A percentile compares a stretch with the other conserved stretches of the same genome.
Evolutionary conservation across 768 basidiomycete genomes (phyloP).

Genomic region (Panus rudis): DNA sequence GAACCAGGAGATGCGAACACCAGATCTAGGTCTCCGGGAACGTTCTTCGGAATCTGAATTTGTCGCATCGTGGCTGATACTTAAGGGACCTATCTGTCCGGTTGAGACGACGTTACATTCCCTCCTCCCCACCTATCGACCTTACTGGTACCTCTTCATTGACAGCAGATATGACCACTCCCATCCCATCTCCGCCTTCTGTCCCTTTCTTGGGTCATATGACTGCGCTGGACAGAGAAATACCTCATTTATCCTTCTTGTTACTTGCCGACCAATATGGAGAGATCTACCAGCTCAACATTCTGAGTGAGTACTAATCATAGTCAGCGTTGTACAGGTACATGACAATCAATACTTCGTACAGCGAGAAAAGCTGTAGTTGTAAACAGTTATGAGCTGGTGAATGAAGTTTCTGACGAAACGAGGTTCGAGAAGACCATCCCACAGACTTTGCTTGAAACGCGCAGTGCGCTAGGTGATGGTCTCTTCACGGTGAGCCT

Average conservation of each 20-base stretch:
- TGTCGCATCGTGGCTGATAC: too few species aligned
- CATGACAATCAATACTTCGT: background rate
- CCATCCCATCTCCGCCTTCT: slow-evolving; percentile 36
- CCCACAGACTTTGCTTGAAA: slow-evolving; percentile 24
- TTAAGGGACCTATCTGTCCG: too few species aligned
- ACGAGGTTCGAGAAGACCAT: slow-evolving; percentile 35
- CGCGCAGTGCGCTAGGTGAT: slow-evolving; percentile 33
- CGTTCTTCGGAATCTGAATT: too few species aligned
- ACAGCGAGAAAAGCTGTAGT: slow-evolving; percentile 17
- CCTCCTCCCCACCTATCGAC: too few species aligned
- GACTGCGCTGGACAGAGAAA: slow-evolving; percentile 27
- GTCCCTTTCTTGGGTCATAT: slow-evolving; percentile 38
- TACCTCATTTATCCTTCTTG: slow-evolving; percentile 29
- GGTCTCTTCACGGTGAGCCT: slow-evolving; percentile 32
- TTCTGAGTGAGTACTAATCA: slow-evolving; percentile 24
- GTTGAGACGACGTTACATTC: too few species aligned
- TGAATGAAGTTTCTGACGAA: slow-evolving; percentile 37
- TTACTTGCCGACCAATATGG: slow-evolving; percentile 35
- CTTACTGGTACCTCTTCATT: background rate
- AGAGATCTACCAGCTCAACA: slow-evolving; percentile 32
- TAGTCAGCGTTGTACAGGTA: background rate
- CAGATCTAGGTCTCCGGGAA: too few species aligned
- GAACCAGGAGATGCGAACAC: too few species aligned
- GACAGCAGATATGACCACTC: slow-evolving; percentile 27
- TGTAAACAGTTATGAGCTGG: slow-evolving; percentile 30